These are phyloP conservation scores for Aspergillus sp. DNA, from an alignment of 2,329 filamentous ascomycete species.

Conservation along the genomic window DNA sequence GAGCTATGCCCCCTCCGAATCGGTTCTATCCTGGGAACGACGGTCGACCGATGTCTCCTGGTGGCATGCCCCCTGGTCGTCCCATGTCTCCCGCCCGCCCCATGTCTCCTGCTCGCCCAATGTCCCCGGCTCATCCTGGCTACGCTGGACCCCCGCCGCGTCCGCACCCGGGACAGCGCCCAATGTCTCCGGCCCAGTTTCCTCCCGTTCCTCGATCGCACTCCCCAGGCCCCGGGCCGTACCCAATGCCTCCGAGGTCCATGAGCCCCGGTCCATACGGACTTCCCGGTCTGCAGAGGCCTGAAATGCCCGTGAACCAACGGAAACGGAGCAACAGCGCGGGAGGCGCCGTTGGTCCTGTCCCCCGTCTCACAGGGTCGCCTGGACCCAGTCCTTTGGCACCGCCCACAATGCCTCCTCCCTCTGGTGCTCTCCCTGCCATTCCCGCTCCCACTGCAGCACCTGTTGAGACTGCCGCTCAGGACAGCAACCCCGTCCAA, in stretches of 20 bases:
- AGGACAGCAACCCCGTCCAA: slow-evolving; percentile 42
- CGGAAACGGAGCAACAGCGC: slow-evolving; percentile 46
- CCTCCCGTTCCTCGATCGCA: slow-evolving; percentile 35
- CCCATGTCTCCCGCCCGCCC: slow-evolving; percentile 19
- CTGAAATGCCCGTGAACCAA: slow-evolving; percentile 36
- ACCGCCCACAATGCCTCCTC: slow-evolving; percentile 23
- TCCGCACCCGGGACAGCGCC: slow-evolving; percentile 21
- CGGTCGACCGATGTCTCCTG: slow-evolving; percentile 45
- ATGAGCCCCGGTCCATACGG: slow-evolving; percentile 47
- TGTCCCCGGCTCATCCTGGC: slow-evolving; percentile 23
- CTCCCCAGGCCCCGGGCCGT: slow-evolving; percentile 28
- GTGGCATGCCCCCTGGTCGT: slow-evolving; percentile 41
- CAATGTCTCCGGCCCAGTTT: slow-evolving; percentile 34
- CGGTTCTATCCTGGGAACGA: slow-evolving; percentile 33
- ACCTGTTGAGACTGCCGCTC: slow-evolving; percentile 52
- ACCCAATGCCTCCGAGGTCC: slow-evolving; percentile 24
- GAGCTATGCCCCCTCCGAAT: slow-evolving; percentile 27
- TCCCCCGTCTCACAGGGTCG: slow-evolving; percentile 15
- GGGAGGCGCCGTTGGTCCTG: slow-evolving; percentile 27
- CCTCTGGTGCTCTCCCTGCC: slow-evolving; percentile 38
- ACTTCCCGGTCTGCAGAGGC: slow-evolving; percentile 38
- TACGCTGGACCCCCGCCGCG: slow-evolving; percentile 27
- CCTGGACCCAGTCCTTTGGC: slow-evolving; percentile 28
- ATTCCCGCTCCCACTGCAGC: slow-evolving; percentile 41
- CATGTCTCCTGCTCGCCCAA: slow-evolving; percentile 24